A percentile compares a stretch with the other conserved stretches of the same genome.
Evolutionary conservation across 2,329 filamentous ascomycete species (phyloP).

Genomic region (Colletotrichum sp.): DNA sequence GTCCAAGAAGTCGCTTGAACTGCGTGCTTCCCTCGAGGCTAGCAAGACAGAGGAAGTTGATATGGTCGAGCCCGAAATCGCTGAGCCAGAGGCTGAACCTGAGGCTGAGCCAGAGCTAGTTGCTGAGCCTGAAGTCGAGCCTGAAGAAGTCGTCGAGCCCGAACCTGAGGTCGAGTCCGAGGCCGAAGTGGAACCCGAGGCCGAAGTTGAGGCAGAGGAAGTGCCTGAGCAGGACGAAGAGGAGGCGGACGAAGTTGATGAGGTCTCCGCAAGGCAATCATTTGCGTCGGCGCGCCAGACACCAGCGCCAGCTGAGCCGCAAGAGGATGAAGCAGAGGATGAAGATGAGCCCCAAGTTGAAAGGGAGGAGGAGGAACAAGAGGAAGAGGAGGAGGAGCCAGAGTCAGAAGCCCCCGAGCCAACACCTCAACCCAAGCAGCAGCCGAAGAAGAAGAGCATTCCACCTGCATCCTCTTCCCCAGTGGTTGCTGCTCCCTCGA

Average conservation of each 20-base stretch:
- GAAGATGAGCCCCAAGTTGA: not conserved
- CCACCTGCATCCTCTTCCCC: conserved; percentile 31
- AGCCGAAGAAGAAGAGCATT: conserved; percentile 26
- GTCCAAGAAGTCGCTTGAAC: conserved; percentile 33
- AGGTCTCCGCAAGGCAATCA: conserved; percentile 2
- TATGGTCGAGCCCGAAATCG: not conserved
- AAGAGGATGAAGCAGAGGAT: not conserved
- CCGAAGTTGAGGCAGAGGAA: conserved; percentile 16
- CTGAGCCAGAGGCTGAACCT: not conserved
- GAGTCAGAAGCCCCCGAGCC: conserved; percentile 15
- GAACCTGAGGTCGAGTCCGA: not conserved
- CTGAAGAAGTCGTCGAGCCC: conserved; percentile 6
- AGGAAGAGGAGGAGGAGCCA: not conserved
- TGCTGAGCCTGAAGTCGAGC: conserved; percentile 23
- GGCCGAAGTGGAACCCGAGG: conserved; percentile 26
- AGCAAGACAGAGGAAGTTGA: not conserved
- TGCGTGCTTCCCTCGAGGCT: conserved; percentile 23
- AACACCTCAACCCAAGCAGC: conserved; percentile 11
- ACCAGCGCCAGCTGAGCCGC: conserved; percentile 9
- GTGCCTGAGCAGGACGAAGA: conserved; percentile 23
- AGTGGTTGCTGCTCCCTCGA: not conserved
- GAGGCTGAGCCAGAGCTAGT: not conserved
- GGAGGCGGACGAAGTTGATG: conserved; percentile 20
- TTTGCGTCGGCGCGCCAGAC: conserved; percentile 20
- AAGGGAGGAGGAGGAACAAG: not conserved